phyloP scores from a whole-genome alignment of 129 eudicot species.

The Saposhnikovia divaricata region DNA sequence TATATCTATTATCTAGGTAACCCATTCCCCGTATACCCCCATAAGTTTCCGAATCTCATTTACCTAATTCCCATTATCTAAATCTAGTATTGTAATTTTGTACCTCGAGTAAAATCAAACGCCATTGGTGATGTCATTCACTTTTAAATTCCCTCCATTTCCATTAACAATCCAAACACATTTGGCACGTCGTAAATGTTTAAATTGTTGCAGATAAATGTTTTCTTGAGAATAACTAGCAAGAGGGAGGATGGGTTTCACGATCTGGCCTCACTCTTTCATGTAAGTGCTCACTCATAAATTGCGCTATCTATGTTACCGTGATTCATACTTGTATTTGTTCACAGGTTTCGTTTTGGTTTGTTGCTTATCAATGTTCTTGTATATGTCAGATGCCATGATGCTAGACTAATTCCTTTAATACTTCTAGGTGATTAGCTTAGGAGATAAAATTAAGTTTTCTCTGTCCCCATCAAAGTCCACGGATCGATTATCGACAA shows the following conservation, averaged over 20 bases:
- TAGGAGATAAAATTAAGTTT: constrained; percentile 91
- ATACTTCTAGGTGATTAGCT: constrained; percentile 65
- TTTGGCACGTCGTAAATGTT: not conserved
- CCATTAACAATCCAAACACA: not conserved
- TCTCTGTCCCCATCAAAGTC: constrained; percentile 86
- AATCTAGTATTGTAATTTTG: not conserved
- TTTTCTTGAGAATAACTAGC: constrained; percentile 79
- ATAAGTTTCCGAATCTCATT: not conserved
- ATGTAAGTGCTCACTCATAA: constrained; percentile 42
- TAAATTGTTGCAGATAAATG: constrained; percentile 64
- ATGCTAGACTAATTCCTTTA: not conserved
- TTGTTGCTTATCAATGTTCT: not conserved
- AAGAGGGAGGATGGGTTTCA: constrained; percentile 95
- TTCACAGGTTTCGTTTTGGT: too few species aligned
- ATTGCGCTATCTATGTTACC: not conserved
- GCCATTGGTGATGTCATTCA: not conserved
- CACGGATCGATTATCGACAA: constrained; percentile 76
- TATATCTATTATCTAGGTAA: not conserved
- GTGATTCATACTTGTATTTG: not conserved
- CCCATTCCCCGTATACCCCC: not conserved
- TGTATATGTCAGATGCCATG: constrained; percentile 10
- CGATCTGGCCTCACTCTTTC: constrained; percentile 96
- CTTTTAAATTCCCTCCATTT: not conserved
- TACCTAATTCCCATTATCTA: not conserved
- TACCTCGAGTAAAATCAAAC: not conserved